Percentiles rank a stretch among this genome's conserved stretches.
Evolutionary conservation across 169 alveolate genomes (phyloP).

Genomic region (Babesia bovis): DNA sequence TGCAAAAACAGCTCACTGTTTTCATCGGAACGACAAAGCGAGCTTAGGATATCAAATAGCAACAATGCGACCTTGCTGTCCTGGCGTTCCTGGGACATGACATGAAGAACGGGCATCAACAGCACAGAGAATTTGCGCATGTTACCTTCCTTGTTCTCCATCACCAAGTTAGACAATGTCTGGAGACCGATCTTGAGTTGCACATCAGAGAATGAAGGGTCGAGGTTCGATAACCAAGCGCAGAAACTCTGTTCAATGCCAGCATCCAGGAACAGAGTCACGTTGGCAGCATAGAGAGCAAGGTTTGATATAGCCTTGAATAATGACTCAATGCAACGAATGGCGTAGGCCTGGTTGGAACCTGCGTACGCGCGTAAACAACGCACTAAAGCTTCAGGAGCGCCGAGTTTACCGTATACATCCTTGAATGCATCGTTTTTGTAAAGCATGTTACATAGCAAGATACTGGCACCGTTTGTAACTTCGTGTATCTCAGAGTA

Average conservation of each 20-base stretch:
- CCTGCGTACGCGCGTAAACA: constrained; percentile 79
- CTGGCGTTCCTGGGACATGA: constrained; percentile 77
- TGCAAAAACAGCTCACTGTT: constrained; percentile 79
- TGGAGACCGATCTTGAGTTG: constrained; percentile 83
- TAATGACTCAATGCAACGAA: constrained; percentile 83
- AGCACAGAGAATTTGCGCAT: constrained; percentile 84
- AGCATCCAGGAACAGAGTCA: constrained; percentile 75
- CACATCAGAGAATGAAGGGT: constrained; percentile 38
- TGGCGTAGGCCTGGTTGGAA: constrained; percentile 75
- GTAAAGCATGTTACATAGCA: constrained; percentile 84
- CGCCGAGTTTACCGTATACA: constrained; percentile 82
- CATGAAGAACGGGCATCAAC: constrained; percentile 75
- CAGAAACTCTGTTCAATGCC: constrained; percentile 72
- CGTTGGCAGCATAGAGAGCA: constrained; percentile 83
- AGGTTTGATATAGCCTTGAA: constrained; percentile 86
- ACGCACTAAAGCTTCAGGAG: constrained; percentile 86
- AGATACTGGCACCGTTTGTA: constrained; percentile 84
- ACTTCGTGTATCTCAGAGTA: constrained; percentile 82
- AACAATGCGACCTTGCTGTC: constrained; percentile 81
- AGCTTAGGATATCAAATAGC: constrained; percentile 81
- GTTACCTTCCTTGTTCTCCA: constrained; percentile 85
- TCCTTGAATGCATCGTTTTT: constrained; percentile 84
- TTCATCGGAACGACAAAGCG: constrained; percentile 81
- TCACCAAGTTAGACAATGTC: constrained; percentile 84
- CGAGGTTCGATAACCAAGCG: constrained; percentile 72